These are phyloP conservation scores for Bidens hawaiensis DNA, from an alignment of 140 eudicot genomes.

Conservation along the genomic window DNA sequence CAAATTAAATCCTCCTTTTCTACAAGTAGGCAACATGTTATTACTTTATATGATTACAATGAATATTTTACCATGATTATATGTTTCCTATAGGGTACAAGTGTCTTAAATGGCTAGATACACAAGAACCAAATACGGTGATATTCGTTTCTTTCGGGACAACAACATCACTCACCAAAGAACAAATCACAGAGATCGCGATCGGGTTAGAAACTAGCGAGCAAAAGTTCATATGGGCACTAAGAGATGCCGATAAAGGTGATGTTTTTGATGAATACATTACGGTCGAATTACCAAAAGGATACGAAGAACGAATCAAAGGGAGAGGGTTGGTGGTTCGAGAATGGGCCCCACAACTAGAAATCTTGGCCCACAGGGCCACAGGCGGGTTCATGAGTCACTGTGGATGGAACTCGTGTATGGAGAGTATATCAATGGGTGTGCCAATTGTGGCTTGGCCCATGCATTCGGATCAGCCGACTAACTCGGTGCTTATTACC, in stretches of 20 bases:
- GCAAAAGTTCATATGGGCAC: slow-evolving; percentile 63
- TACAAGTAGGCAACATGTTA: no score
- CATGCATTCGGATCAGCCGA: slow-evolving; percentile 86
- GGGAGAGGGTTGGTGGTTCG: slow-evolving; percentile 59
- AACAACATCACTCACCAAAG: slow-evolving; percentile 39
- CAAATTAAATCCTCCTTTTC: no score
- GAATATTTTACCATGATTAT: no score
- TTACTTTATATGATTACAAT: no score
- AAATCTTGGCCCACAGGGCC: slow-evolving; percentile 56
- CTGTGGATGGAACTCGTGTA: slow-evolving; percentile 86
- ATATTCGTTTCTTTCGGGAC: slow-evolving; percentile 67
- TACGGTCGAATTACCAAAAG: slow-evolving; percentile 48
- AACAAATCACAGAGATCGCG: slow-evolving; percentile 48
- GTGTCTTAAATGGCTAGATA: slow-evolving; percentile 62
- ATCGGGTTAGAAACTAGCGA: slow-evolving; percentile 54
- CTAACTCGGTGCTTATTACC: slow-evolving; percentile 36
- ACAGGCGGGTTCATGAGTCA: slow-evolving; percentile 81
- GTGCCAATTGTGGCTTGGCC: slow-evolving; percentile 90
- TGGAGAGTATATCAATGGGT: slow-evolving; percentile 71
- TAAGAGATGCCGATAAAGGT: slow-evolving; percentile 64
- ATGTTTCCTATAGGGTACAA: slow-evolving; percentile 2
- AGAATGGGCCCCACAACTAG: slow-evolving; percentile 83
- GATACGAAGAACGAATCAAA: slow-evolving; percentile 49
- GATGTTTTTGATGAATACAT: slow-evolving; percentile 34
- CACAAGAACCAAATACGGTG: slow-evolving; percentile 41